These are phyloP conservation scores for Tricholoma saponaceum DNA, from an alignment of 768 basidiomycete genomes.

Conservation along the genomic window DNA sequence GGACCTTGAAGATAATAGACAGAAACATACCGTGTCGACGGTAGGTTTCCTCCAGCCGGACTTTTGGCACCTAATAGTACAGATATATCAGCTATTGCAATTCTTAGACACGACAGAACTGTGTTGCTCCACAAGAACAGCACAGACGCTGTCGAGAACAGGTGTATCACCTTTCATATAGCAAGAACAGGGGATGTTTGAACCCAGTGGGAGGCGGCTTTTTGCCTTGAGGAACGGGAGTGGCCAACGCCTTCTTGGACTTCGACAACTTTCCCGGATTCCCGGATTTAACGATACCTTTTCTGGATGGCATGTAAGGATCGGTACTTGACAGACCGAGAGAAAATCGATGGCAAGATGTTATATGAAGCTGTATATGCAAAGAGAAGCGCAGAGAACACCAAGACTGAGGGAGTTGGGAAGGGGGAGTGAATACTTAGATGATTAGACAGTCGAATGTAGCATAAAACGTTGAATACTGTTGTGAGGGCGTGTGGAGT, in stretches of 20 bases:
- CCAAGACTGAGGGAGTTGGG: too few species aligned
- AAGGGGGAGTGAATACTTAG: too few species aligned
- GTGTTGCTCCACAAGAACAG: background rate
- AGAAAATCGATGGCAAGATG: too few species aligned
- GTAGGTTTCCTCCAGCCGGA: conserved; percentile 82
- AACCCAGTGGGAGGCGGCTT: conserved; percentile 75
- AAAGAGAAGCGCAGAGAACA: too few species aligned
- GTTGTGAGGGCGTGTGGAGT: too few species aligned
- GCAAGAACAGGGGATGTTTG: conserved; percentile 75
- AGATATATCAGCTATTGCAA: background rate
- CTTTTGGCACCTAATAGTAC: conserved; percentile 79
- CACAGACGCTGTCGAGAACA: background rate
- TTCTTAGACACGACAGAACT: background rate
- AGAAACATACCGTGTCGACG: conserved; percentile 66
- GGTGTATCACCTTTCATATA: conserved; percentile 65
- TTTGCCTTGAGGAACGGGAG: conserved; percentile 29
- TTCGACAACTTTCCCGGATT: conserved; percentile 89
- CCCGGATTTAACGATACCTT: conserved; percentile 81
- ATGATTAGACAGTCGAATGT: too few species aligned
- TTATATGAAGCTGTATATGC: too few species aligned
- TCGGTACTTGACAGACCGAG: too few species aligned
- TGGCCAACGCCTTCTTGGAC: conserved; percentile 24
- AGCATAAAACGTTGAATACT: too few species aligned
- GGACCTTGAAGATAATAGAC: conserved; percentile 4
- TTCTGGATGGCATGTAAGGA: conserved; percentile 55